A percentile compares a stretch with the other conserved stretches of the same genome.
These are phyloP conservation scores for Corrigiola litoralis DNA, from an alignment of 179 eudicot species.

Conservation along the genomic window DNA sequence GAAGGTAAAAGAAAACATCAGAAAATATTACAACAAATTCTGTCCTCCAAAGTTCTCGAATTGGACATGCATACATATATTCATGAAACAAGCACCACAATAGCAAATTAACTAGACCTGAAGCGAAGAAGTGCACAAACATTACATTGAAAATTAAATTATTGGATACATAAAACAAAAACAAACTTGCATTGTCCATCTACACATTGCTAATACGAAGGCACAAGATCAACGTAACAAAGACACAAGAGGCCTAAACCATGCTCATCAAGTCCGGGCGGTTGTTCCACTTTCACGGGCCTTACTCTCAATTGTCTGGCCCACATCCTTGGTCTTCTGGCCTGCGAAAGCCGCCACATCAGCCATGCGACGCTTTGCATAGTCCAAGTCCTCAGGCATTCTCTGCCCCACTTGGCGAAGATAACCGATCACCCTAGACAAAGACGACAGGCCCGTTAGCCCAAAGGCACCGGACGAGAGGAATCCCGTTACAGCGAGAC, in stretches of 20 bases:
- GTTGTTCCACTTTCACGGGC: slow-evolving; percentile 43
- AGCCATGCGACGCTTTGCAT: slow-evolving; percentile 46
- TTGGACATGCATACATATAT: background rate
- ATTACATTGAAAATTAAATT: slow-evolving; percentile 11
- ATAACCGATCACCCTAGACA: slow-evolving; percentile 35
- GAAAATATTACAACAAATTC: too few species aligned
- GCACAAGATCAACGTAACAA: background rate
- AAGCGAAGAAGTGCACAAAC: background rate
- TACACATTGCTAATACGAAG: background rate
- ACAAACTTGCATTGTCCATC: background rate
- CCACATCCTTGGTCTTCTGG: slow-evolving; percentile 69
- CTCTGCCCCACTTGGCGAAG: slow-evolving; percentile 30
- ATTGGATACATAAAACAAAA: background rate
- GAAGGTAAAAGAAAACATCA: background rate
- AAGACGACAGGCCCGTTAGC: slow-evolving; percentile 49
- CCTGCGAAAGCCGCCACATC: slow-evolving; percentile 49
- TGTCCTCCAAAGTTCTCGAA: too few species aligned
- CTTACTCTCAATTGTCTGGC: slow-evolving; percentile 52
- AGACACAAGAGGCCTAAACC: background rate
- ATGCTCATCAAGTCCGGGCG: slow-evolving; percentile 16
- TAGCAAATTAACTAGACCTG: background rate
- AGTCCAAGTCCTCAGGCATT: slow-evolving; percentile 50
- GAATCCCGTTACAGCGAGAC: slow-evolving; percentile 39
- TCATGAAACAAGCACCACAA: background rate
- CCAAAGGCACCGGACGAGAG: slow-evolving; percentile 58